Conservation (phyloP, 2,329 filamentous ascomycete genomes). For the Hypoxylon sp. region DNA sequence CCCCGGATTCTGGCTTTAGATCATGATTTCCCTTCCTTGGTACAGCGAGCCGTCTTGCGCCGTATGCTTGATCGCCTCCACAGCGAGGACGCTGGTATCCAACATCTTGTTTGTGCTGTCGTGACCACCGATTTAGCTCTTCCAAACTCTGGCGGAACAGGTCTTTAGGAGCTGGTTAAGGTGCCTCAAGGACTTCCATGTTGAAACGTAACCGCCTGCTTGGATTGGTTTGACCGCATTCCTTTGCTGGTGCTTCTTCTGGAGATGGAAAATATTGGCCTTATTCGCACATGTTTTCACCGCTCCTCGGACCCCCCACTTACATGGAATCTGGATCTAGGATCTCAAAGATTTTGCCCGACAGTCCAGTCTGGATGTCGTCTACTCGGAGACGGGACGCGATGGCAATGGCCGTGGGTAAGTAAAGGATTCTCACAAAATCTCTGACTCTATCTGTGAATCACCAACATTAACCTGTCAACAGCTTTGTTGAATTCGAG, state of each 20-base stretch:
- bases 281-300: constrained; percentile 53
- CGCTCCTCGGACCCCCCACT: constrained; percentile 75
- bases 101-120: constrained; percentile 48
- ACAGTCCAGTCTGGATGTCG: constrained; percentile 95
- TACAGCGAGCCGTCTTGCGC: constrained; percentile 49
- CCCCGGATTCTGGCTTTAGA: constrained; percentile 56
- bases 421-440: constrained; percentile 55
- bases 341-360: constrained; percentile 99
- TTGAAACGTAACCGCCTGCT: constrained; percentile 51
- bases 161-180: constrained; percentile 52
- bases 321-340: constrained; percentile 88
- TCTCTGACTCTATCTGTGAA: constrained; percentile 12
- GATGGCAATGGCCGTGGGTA: constrained; percentile 94
- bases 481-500: constrained; percentile 97
- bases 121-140: constrained; percentile 45
- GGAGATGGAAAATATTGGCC: constrained; percentile 51
- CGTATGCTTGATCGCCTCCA: constrained; percentile 49
- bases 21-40: constrained; percentile 49
- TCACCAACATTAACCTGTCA: constrained; percentile 20
- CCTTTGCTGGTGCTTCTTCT: constrained; percentile 55
- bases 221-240: constrained; percentile 55
- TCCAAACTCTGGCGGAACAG: constrained; percentile 50
- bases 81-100: constrained; percentile 49
- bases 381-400: constrained; percentile 96
- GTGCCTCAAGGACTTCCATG: constrained; percentile 51